These are phyloP conservation scores for Ambrosia artemisiifolia DNA, from an alignment of 129 eudicot genomes.

Conservation along the genomic window DNA sequence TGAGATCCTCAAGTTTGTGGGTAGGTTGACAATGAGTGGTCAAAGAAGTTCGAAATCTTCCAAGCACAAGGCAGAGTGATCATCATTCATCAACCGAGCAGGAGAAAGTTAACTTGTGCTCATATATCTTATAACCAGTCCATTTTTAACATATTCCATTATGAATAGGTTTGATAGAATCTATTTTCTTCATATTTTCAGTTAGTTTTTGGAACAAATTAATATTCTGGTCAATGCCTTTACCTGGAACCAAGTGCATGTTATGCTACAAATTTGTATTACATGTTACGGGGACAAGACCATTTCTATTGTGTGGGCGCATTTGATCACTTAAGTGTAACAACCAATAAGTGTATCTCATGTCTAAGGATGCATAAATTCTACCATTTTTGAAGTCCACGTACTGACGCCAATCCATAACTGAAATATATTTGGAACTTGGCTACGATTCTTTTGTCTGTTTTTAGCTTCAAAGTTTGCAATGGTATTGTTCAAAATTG, in stretches of 20 bases:
- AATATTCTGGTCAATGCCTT: neutral
- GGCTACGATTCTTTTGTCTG: too few relatives aligned
- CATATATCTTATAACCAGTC: neutral
- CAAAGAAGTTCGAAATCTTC: constrained; percentile 11
- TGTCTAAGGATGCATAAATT: too few relatives aligned
- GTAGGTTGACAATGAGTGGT: constrained; percentile 43
- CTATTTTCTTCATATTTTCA: constrained; percentile 2
- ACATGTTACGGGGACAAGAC: too few relatives aligned
- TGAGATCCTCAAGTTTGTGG: constrained; percentile 78
- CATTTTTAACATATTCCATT: constrained; percentile 11
- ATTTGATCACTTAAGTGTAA: too few relatives aligned
- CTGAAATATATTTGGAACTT: too few relatives aligned
- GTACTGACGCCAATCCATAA: too few relatives aligned
- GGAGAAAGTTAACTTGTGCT: constrained; percentile 8
- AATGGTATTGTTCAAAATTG: too few relatives aligned
- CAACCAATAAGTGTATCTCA: too few relatives aligned
- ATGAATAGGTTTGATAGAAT: neutral
- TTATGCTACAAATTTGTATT: too few relatives aligned
- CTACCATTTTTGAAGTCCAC: too few relatives aligned
- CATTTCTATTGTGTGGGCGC: too few relatives aligned
- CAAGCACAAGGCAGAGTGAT: constrained; percentile 39
- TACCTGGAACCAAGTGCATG: neutral
- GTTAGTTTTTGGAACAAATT: constrained; percentile 2
- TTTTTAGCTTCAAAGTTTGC: too few relatives aligned
- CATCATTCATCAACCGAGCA: neutral